phyloP scores from a whole-genome alignment of 371 early-diverging fungal genomes.

The Gilbertella persicaria region DNA sequence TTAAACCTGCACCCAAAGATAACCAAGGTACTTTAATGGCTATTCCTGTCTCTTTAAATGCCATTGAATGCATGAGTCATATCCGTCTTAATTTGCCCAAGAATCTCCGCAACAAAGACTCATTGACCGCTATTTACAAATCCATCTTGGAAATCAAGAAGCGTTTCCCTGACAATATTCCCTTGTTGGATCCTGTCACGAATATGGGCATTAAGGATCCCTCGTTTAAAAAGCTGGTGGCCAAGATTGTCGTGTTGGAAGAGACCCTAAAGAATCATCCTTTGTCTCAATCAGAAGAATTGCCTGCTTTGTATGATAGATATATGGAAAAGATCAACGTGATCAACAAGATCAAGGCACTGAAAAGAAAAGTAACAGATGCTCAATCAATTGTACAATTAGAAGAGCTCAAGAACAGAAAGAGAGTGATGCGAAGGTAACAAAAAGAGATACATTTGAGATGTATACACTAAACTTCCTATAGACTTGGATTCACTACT shows the following conservation, averaged over 20 bases:
- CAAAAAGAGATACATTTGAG: neutral
- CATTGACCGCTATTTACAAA: conserved; percentile 65
- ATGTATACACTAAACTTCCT: neutral
- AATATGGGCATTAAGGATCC: conserved; percentile 90
- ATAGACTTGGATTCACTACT: conserved; percentile 82
- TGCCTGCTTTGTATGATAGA: conserved; percentile 59
- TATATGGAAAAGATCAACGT: conserved; percentile 71
- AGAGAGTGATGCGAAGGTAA: conserved; percentile 82
- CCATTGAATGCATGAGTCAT: conserved; percentile 75
- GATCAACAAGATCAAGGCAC: conserved; percentile 55
- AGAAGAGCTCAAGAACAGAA: conserved; percentile 91
- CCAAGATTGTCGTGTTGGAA: conserved; percentile 77
- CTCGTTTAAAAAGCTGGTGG: conserved; percentile 72
- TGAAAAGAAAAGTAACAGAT: conserved; percentile 72
- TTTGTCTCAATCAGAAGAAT: conserved; percentile 53
- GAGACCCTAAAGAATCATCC: conserved; percentile 61
- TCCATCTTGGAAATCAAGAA: conserved; percentile 74
- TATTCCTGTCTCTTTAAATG: conserved; percentile 78
- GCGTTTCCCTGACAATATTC: conserved; percentile 76
- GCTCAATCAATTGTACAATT: conserved; percentile 86
- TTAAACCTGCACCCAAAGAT: conserved; percentile 63
- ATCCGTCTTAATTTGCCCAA: conserved; percentile 80
- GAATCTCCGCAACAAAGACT: conserved; percentile 61
- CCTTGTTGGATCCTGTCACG: conserved; percentile 84
- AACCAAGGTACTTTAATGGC: conserved; percentile 45